Percentiles rank a stretch among this genome's conserved stretches.
phyloP scores from a whole-genome alignment of 2,329 filamentous ascomycete genomes.

The Sarocladium strictum region DNA sequence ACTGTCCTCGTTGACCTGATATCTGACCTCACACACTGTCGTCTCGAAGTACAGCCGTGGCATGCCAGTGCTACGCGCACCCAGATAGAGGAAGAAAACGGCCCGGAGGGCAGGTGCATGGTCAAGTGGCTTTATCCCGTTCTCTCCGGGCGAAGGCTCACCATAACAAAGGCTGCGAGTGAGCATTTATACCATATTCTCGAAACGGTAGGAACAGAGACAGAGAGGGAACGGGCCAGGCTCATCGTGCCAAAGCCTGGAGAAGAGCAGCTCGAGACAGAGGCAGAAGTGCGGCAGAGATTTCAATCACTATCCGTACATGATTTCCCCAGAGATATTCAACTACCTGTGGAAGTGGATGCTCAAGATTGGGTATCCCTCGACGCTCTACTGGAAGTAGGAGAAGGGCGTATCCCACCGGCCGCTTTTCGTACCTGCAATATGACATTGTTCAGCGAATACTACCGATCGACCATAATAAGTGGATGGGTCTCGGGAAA shows the following conservation, averaged over 20 bases:
- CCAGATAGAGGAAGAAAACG: slow-evolving; percentile 30
- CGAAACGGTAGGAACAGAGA: slow-evolving; percentile 29
- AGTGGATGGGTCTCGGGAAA: slow-evolving; percentile 30
- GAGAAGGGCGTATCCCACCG: slow-evolving; percentile 22
- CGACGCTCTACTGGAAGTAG: slow-evolving; percentile 18
- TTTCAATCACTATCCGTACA: slow-evolving; percentile 29
- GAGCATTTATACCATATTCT: slow-evolving; percentile 32
- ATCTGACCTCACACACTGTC: slow-evolving; percentile 32
- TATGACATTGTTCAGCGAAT: slow-evolving; percentile 26
- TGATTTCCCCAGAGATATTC: slow-evolving; percentile 23
- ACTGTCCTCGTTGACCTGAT: slow-evolving; percentile 34
- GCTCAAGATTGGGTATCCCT: slow-evolving; percentile 21
- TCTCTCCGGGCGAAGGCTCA: slow-evolving; percentile 23
- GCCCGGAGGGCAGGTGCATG: slow-evolving; percentile 24
- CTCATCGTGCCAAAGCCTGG: slow-evolving; percentile 25
- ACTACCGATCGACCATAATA: slow-evolving; percentile 33
- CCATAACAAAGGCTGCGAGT: slow-evolving; percentile 33
- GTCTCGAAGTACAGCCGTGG: slow-evolving; percentile 26
- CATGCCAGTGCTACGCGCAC: slow-evolving; percentile 24
- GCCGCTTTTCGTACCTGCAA: slow-evolving; percentile 21
- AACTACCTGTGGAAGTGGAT: slow-evolving; percentile 28
- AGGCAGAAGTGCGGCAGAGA: slow-evolving; percentile 10
- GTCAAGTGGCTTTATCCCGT: slow-evolving; percentile 29
- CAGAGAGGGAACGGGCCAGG: slow-evolving; percentile 28
- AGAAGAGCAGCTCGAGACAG: slow-evolving; percentile 4